These are phyloP conservation scores for Phyllosticta citribraziliensis DNA, from an alignment of 2,329 filamentous ascomycete species.

Conservation along the genomic window DNA sequence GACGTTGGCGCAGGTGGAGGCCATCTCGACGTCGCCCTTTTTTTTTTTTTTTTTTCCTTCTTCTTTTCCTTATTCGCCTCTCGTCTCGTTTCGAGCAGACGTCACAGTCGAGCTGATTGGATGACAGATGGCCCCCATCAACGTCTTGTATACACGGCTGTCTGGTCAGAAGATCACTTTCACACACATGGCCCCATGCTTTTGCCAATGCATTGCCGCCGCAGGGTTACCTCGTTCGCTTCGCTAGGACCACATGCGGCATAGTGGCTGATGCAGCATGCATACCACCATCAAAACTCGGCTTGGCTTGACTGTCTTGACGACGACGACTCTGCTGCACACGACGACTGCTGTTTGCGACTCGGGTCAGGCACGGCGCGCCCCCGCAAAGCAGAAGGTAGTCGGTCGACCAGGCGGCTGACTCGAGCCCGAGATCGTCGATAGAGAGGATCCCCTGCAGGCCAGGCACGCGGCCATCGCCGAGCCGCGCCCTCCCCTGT, in stretches of 20 bases:
- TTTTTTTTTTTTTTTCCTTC: no score
- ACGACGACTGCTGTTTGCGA: not conserved
- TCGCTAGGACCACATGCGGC: conserved; percentile 5
- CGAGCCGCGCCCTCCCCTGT: conserved; percentile 1
- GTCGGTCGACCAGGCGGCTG: conserved; percentile 1
- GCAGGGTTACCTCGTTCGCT: conserved; percentile 10
- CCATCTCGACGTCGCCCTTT: no score
- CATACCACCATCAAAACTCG: not conserved
- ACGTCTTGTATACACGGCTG: conserved; percentile 8
- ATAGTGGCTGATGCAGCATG: conserved; percentile 14
- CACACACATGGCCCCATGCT: conserved; percentile 9
- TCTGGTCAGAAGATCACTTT: conserved; percentile 10
- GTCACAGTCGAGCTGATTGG: conserved; percentile 1
- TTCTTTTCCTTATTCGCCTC: not conserved
- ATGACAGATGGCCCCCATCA: conserved; percentile 1
- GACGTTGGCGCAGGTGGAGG: no score
- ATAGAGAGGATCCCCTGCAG: conserved; percentile 9
- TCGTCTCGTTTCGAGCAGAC: not conserved
- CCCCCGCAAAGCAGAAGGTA: conserved; percentile 5
- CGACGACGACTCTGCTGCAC: not conserved
- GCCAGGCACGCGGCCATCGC: conserved; percentile 10
- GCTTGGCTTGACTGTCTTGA: not conserved
- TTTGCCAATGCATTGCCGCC: conserved; percentile 9
- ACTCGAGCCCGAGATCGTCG: conserved; percentile 10
- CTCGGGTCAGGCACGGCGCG: not conserved